phyloP scores from a whole-genome alignment of 106 monocot genomes.

The Dioscorea alata region DNA sequence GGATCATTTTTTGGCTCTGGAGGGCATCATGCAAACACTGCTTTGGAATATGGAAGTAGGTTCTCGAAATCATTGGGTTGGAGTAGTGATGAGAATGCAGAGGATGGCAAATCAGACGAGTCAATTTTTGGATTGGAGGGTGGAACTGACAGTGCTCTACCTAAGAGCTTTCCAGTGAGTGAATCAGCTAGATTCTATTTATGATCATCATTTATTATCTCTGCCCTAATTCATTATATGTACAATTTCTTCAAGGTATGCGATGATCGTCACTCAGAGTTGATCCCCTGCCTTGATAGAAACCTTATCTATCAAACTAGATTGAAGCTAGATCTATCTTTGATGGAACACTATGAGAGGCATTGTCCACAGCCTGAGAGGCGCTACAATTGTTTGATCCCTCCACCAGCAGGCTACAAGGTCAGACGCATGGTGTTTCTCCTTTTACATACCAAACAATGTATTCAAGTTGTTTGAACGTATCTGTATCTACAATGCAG shows the following conservation, averaged over 20 bases:
- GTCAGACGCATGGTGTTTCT: slow-evolving; percentile 9
- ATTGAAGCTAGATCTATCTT: slow-evolving; percentile 48
- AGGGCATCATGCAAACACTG: slow-evolving; percentile 32
- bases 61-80: slow-evolving; percentile 66
- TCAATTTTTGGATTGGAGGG: slow-evolving; percentile 38
- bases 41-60: slow-evolving; percentile 60
- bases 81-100: slow-evolving; percentile 50
- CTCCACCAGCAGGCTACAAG: slow-evolving; percentile 63
- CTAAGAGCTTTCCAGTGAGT: slow-evolving; percentile 79
- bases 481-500: slow-evolving; percentile 13
- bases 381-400: slow-evolving; percentile 76
- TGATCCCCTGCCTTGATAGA: slow-evolving; percentile 87
- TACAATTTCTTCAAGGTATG: slow-evolving; percentile 37
- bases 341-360: slow-evolving; percentile 95
- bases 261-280: slow-evolving; percentile 58
- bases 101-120: slow-evolving; percentile 40
- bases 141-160: slow-evolving; percentile 27
- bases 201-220: background rate
- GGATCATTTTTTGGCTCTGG: slow-evolving; percentile 50
- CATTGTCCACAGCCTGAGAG: slow-evolving; percentile 59
- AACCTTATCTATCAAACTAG: slow-evolving; percentile 68
- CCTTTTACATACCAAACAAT: no score
- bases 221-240: background rate
- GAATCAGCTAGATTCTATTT: background rate
- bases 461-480: no score